Percentiles rank a stretch among this genome's conserved stretches.
Evolutionary conservation across 225 moss, liverwort and hornwort genomes (phyloP).

Genomic region (Sphagnum tenellum): DNA sequence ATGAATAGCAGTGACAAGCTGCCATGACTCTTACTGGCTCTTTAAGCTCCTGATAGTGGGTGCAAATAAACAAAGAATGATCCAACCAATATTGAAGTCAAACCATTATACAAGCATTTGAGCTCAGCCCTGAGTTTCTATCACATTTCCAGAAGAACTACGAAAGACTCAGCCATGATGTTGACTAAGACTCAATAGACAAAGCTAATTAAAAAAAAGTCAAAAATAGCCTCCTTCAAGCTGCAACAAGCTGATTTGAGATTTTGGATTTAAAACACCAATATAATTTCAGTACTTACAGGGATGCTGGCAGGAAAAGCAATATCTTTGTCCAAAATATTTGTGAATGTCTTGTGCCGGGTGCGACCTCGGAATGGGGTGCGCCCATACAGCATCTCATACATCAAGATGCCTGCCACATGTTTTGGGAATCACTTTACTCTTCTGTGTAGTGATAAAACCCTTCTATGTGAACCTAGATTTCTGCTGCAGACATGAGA

Average conservation of each 20-base stretch:
- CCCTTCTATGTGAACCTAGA: no score
- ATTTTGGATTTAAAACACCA: not conserved
- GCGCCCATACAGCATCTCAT: constrained; percentile 89
- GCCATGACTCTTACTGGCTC: no score
- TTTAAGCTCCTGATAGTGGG: no score
- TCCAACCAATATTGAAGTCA: no score
- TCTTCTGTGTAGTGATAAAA: no score
- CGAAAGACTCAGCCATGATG: no score
- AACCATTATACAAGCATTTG: no score
- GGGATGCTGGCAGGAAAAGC: constrained; percentile 82
- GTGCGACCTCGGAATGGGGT: constrained; percentile 91
- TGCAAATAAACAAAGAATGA: no score
- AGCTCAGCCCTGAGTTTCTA: not conserved
- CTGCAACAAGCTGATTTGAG: not conserved
- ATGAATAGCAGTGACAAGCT: no score
- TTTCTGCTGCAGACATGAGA: not conserved
- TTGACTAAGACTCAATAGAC: no score
- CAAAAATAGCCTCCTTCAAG: not conserved
- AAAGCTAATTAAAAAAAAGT: no score
- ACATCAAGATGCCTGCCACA: constrained; percentile 54
- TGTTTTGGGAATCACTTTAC: no score
- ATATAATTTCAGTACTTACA: constrained; percentile 15
- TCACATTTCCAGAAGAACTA: not conserved
- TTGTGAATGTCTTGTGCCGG: constrained; percentile 77
- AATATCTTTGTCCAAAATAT: constrained; percentile 77